These are phyloP conservation scores for Lipomyces orientalis DNA, from an alignment of 805 yeast genomes.

Conservation along the genomic window DNA sequence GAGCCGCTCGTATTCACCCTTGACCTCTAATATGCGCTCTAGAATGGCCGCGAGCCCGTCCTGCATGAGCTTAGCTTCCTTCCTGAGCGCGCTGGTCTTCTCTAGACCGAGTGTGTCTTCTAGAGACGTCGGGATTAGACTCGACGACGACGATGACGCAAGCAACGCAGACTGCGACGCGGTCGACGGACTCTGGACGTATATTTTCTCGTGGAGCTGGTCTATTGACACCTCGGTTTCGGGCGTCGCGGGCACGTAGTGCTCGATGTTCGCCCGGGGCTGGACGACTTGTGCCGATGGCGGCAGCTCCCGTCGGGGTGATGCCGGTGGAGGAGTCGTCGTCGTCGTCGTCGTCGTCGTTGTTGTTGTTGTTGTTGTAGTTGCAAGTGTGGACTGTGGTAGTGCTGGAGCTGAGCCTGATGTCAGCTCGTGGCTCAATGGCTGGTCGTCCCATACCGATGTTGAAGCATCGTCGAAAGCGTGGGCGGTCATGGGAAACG, in stretches of 20 bases:
- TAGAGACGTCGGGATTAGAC: background rate
- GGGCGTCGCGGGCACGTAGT: constrained; percentile 12
- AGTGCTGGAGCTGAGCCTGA: background rate
- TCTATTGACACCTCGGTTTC: background rate
- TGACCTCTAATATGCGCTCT: constrained; percentile 47
- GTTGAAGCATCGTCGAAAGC: background rate
- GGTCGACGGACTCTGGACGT: background rate
- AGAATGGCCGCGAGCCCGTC: constrained; percentile 47
- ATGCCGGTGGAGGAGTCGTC: background rate
- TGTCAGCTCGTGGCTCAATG: background rate
- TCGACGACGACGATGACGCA: background rate
- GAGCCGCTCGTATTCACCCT: constrained; percentile 65
- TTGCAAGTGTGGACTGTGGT: background rate
- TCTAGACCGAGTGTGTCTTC: constrained; percentile 37
- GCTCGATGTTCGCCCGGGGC: constrained; percentile 16
- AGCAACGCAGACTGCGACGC: background rate
- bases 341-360: background rate
- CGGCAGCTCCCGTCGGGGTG: background rate
- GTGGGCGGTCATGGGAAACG: background rate
- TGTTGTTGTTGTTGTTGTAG: background rate
- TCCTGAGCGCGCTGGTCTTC: constrained; percentile 40
- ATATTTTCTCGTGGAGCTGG: constrained; percentile 4
- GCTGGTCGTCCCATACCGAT: background rate
- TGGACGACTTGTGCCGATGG: background rate
- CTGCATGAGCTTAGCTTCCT: constrained; percentile 48